Base-by-base conservation (phyloP, 1,284 basidiomycete genomes). In the Stereum hirsutum region DNA sequence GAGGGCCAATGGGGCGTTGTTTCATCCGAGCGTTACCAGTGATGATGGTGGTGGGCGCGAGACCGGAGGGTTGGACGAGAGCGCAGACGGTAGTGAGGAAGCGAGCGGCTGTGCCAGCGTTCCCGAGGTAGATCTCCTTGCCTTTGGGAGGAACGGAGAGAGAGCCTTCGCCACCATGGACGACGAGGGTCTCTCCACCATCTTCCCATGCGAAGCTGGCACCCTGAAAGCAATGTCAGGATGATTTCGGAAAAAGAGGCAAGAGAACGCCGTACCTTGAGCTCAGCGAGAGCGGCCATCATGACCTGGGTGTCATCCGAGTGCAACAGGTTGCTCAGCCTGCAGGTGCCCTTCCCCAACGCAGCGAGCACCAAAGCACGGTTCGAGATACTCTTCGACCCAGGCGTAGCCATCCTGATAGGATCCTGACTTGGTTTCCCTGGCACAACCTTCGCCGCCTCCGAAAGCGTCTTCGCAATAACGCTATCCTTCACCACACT, bases 1-100 rank as follows among this genome's bases (percentile, higher is more conserved):
- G 75, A 5, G 95, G 90, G 0, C 91, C 95, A 50, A 97, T 95
- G 5, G 85, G 80, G 23, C 96, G 86, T 63, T 99, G 90, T 68
- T 98, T 97, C 96, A 99, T 99, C 42, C 95, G 81, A 0, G 92
- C 90, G 57, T 99, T 99, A 41, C 96, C 96, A 2, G 95, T 98
- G 61, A 98, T 89, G 57, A 88, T 64, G 2, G 91, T 94, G 32
- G 68, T 65, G 32, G 65, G 60, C 21, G 70, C 64, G 2, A 65
- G 55, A 8, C 63, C 54, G 2, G 75, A 65, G 2, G 65, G 56
- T 44, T 77, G 74, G 27, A 87, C 89, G 40, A 98, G 78, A 0
- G 91, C 85, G 62, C 93, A 96, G 39, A 99, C 93, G 1, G 91
- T 93, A 11, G 96, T 91, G 47, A 99, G 78, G 80, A 99, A 99